Conservation (phyloP, 2,329 filamentous ascomycete genomes). For the Blastomyces gilchristii region DNA sequence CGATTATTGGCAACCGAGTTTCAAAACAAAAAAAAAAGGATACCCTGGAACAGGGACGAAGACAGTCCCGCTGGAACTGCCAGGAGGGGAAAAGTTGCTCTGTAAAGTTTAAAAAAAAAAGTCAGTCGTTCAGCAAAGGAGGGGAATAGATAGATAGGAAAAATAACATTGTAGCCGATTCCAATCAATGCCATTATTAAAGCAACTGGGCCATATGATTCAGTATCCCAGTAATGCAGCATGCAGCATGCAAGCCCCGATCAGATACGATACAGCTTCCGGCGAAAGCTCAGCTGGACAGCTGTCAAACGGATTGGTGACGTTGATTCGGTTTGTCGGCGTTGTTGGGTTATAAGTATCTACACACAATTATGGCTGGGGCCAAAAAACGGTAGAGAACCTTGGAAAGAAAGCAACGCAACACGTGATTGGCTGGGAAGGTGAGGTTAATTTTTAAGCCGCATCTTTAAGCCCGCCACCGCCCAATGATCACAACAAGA, state of each 20-base stretch:
- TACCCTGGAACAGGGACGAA: not conserved
- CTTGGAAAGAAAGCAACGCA: too few relatives aligned
- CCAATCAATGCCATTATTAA: not conserved
- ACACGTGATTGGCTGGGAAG: too few relatives aligned
- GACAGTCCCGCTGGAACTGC: not conserved
- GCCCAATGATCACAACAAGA: too few relatives aligned
- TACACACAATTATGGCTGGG: too few relatives aligned
- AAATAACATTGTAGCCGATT: not conserved
- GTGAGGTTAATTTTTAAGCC: too few relatives aligned
- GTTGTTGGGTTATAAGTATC: not conserved
- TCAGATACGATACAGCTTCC: not conserved
- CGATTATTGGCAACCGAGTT: not conserved
- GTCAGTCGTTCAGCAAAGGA: not conserved
- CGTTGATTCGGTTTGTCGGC: not conserved
- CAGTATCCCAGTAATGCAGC: not conserved
- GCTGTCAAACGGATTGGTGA: not conserved
- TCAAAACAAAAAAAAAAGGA: not conserved
- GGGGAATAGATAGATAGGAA: not conserved
- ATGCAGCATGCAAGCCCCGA: constrained; percentile 1
- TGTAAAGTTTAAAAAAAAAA: not conserved
- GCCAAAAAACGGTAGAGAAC: too few relatives aligned
- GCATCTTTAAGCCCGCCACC: too few relatives aligned
- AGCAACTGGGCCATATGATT: too few relatives aligned
- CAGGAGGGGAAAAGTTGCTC: not conserved
- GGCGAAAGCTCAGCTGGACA: not conserved